These are phyloP conservation scores for Olyra latifolia DNA, from an alignment of 176 grass and related monocot species.

Conservation along the genomic window DNA sequence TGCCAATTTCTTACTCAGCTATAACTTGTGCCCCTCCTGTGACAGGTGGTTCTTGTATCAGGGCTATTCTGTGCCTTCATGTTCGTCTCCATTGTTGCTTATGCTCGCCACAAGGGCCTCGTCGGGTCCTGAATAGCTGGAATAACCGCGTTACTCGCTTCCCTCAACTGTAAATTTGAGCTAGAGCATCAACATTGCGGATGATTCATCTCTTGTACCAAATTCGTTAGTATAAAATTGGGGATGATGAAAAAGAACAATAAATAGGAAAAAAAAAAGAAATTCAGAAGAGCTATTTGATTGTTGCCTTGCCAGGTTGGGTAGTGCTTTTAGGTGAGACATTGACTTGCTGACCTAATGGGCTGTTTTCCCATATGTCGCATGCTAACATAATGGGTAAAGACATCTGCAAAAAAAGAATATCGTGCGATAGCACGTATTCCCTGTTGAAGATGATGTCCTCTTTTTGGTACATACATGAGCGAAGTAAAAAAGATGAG, in stretches of 20 bases:
- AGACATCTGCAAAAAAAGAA: not conserved
- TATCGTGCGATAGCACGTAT: not conserved
- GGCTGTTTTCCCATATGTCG: not conserved
- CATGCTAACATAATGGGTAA: not conserved
- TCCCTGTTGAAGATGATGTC: not conserved
- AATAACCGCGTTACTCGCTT: slow-evolving; percentile 35
- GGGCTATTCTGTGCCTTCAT: slow-evolving; percentile 60
- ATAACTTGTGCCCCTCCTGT: slow-evolving; percentile 29
- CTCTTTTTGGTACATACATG: not conserved
- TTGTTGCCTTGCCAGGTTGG: not conserved
- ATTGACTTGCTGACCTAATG: not conserved
- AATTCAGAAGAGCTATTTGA: slow-evolving; percentile 25
- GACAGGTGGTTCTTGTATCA: slow-evolving; percentile 72
- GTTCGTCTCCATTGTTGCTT: slow-evolving; percentile 78
- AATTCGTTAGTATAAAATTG: slow-evolving; percentile 34
- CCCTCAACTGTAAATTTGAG: slow-evolving; percentile 46
- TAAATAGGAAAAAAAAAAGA: slow-evolving; percentile 26
- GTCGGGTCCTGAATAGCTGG: slow-evolving; percentile 75
- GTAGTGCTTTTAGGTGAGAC: not conserved
- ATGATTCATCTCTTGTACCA: slow-evolving; percentile 48
- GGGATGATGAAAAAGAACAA: slow-evolving; percentile 32
- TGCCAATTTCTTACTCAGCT: not conserved
- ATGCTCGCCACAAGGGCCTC: slow-evolving; percentile 98
- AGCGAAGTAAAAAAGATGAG: not conserved
- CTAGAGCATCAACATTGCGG: slow-evolving; percentile 30